phyloP scores from a whole-genome alignment of 2,329 filamentous ascomycete species.

The Fusarium cicatricum region DNA sequence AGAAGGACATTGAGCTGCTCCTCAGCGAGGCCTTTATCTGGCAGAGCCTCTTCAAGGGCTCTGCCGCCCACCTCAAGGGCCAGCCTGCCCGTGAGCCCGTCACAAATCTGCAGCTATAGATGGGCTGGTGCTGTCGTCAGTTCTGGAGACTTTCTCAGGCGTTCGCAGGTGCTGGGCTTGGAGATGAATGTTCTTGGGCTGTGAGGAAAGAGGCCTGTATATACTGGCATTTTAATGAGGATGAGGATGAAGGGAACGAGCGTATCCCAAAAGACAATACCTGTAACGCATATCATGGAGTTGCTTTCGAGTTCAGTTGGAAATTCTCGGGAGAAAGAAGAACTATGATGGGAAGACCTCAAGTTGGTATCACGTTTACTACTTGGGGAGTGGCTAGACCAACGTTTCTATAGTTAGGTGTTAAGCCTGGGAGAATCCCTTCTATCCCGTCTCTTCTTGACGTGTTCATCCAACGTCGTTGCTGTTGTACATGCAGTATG shows the following conservation, averaged over 20 bases:
- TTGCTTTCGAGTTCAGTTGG: background rate
- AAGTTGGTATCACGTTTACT: slow-evolving; percentile 25
- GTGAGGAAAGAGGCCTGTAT: slow-evolving; percentile 17
- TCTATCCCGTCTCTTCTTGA: slow-evolving; percentile 14
- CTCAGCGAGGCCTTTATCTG: slow-evolving; percentile 98
- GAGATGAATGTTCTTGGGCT: background rate
- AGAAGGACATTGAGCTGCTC: slow-evolving; percentile 96
- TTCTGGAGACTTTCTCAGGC: slow-evolving; percentile 2
- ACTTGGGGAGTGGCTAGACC: slow-evolving; percentile 11
- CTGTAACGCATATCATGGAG: background rate
- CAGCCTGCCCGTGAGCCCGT: slow-evolving; percentile 49
- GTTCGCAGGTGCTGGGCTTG: slow-evolving; percentile 7
- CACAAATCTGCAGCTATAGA: slow-evolving; percentile 49
- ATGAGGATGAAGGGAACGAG: slow-evolving; percentile 24
- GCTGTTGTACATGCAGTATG: slow-evolving; percentile 13
- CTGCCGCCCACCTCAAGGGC: slow-evolving; percentile 83
- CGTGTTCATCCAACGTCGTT: slow-evolving; percentile 20
- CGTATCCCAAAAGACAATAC: slow-evolving; percentile 6
- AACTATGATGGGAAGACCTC: background rate
- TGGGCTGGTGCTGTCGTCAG: background rate
- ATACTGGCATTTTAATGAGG: slow-evolving; percentile 36
- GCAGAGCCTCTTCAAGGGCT: slow-evolving; percentile 97
- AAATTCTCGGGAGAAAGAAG: background rate
- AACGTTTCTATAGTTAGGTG: slow-evolving; percentile 19
- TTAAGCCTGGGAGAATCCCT: slow-evolving; percentile 24